Percentiles rank a stretch among this genome's conserved stretches.
Conservation (phyloP, 1,139 yeast genomes). For the Kluyveromyces marxianus region DNA sequence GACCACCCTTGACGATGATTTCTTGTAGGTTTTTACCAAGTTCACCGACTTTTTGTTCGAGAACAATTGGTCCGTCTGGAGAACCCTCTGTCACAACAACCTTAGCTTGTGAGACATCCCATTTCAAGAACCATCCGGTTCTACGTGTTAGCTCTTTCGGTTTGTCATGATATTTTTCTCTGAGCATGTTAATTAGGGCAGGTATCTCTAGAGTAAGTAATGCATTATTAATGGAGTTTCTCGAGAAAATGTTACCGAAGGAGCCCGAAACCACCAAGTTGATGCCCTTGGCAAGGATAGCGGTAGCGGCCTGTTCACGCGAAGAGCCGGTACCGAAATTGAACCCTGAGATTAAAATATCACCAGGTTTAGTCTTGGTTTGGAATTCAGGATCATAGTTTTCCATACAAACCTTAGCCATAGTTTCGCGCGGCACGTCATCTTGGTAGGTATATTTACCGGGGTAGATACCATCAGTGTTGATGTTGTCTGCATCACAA, state of each 20-base stretch:
- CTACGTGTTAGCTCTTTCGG: slow-evolving; percentile 73
- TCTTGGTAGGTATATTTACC: slow-evolving; percentile 98
- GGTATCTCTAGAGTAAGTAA: slow-evolving; percentile 90
- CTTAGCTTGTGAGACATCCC: slow-evolving; percentile 85
- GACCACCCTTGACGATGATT: slow-evolving; percentile 92
- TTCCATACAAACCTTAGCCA: slow-evolving; percentile 99
- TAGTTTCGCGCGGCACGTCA: slow-evolving; percentile 84
- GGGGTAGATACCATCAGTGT: slow-evolving; percentile 97
- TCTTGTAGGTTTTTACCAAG: slow-evolving; percentile 93
- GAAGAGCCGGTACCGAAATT: slow-evolving; percentile 98
- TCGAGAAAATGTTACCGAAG: slow-evolving; percentile 90
- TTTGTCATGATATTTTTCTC: slow-evolving; percentile 54
- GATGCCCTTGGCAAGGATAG: slow-evolving; percentile 89
- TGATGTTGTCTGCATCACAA: slow-evolving; percentile 95
- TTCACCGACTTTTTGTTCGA: slow-evolving; percentile 88
- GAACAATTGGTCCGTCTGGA: slow-evolving; percentile 46
- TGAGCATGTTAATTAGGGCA: slow-evolving; percentile 63
- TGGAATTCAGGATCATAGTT: slow-evolving; percentile 89
- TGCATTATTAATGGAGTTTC: slow-evolving; percentile 95
- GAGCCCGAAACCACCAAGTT: slow-evolving; percentile 92
- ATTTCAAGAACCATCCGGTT: slow-evolving; percentile 86
- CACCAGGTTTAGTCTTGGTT: slow-evolving; percentile 73
- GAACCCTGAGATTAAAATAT: slow-evolving; percentile 83
- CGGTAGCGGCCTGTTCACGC: slow-evolving; percentile 99
- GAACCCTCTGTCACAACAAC: slow-evolving; percentile 67